Evolutionary conservation across 768 basidiomycete species (phyloP).

Genomic region (Termitomyces sp.): DNA sequence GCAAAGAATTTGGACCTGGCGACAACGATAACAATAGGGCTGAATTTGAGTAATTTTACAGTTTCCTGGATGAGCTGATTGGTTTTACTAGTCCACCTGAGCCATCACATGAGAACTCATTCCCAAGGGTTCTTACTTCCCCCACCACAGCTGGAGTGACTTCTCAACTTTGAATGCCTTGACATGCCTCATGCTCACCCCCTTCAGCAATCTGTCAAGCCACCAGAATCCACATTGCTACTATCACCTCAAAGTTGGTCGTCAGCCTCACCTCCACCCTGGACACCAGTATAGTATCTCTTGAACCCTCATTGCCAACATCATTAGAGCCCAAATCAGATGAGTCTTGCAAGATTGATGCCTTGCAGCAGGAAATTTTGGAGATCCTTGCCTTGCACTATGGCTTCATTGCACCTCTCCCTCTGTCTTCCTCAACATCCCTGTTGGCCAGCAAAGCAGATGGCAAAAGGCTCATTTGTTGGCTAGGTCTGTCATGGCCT

Average conservation of each 20-base stretch:
- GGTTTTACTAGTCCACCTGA: not conserved
- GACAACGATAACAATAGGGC: constrained; percentile 5
- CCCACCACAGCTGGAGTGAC: not conserved
- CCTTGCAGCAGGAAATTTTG: not conserved
- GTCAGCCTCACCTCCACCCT: too few relatives aligned
- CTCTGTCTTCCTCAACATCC: not conserved
- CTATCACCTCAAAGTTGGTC: too few relatives aligned
- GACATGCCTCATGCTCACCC: not conserved
- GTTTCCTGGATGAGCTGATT: too few relatives aligned
- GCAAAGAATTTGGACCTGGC: too few relatives aligned
- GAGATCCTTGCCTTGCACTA: constrained; percentile 3
- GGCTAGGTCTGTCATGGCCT: not conserved
- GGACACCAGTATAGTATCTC: too few relatives aligned
- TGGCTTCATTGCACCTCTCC: constrained; percentile 1
- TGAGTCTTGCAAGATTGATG: not conserved
- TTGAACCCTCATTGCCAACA: too few relatives aligned
- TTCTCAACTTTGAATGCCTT: not conserved
- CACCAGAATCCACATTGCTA: too few relatives aligned
- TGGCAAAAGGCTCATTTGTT: not conserved
- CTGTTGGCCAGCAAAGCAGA: not conserved
- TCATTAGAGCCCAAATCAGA: not conserved
- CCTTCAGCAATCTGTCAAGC: too few relatives aligned
- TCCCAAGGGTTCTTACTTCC: not conserved
- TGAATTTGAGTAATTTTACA: too few relatives aligned
- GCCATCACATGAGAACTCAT: not conserved